Base-by-base conservation (phyloP, 371 early-diverging fungal species). In the Thermomucor indicae-seudaticae region DNA sequence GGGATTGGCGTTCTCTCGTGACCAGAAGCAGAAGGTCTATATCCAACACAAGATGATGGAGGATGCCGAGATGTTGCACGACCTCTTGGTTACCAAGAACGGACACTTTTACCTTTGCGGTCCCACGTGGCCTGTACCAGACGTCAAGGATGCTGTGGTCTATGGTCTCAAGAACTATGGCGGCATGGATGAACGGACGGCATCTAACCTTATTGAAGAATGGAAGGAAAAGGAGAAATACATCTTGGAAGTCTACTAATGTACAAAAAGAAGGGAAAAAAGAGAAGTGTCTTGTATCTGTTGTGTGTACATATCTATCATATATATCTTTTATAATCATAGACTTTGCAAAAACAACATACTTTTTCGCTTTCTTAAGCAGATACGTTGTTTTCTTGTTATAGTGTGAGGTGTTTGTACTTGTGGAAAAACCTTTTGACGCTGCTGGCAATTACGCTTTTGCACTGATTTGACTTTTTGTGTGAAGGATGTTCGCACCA, bases 61-160 rank as follows among this genome's bases (percentile, higher is more conserved):
- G 62, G 94, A 96, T 57, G 72, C 82, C 6, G 75, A 78, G 44
- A 59, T 88, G 69, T 68, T 96, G 51, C 78, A 77, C 49, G 78
- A 88, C 37, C 85, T 81, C 45, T 60, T 91, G 63, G 70, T 96
- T 55, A 73, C 85, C 41, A 50, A 80, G 52, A 79, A 84, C 28
- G 96, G 92, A 22, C 83, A 87, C 59, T 93, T 96, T 66, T 96
- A 96, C 71, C 80, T 96, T 19, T 93, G 94, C 69, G 94, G 96
- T 56, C 94, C 93, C 35, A 93, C 93, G 14, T 93, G 96, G 93
- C 93, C 93, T 19, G 90, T 91, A 7, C 88, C 89, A 24, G 96
- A 96, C 79, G 93, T 96, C 47, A 88, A 86, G 77, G 92, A 92
- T 60, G 95, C 96, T 47, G 83, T 95, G 53, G 83, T 92, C 29